Evolutionary conservation across 495 filamentous ascomycete genomes (phyloP), one percentile per base, ranked within the genome.

Genomic region (Amniculicola lignicola): DNA sequence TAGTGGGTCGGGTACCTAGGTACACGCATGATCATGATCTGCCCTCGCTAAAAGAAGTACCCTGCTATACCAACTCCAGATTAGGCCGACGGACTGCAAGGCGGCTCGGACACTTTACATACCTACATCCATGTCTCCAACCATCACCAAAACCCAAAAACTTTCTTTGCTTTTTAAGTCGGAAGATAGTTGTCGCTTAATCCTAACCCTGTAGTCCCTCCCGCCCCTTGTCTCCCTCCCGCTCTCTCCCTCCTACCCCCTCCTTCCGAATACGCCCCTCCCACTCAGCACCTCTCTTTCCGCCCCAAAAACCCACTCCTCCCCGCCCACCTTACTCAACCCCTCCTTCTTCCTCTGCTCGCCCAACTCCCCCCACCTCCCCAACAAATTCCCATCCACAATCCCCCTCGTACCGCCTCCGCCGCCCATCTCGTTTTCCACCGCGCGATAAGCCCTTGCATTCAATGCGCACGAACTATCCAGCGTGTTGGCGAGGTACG

Each of bases 391-490:
- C 5, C 82, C 83, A 70, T 86, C 85, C n/a, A 86, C 59, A 52
- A 85, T 75, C 0, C 82, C 82, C 35, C 81, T 71, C 28, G 15
- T 69, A 65, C 1, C 81, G 75, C 48, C 82, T 74, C 6, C 83
- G 29, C 50, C 44, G 1, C 41, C 57, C 4, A 50, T 1, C 73
- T 59, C 75, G 77, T 37, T 59, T 69, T 28, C 80, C 63, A 46
- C 79, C 70, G 75, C 71, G 1, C 93, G 81, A 69, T 90, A 87
- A 0, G 80, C 86, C 25, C 85, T 81, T 0, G 90, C 87, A 66
- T 98, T 97, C 37, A 96, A 72, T 0, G 88, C 90, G 3, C 82
- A 85, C 0, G 84, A 69, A 63, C 89, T 86, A 41, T 88, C 85
- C 10, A 96, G 79, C 0, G 83, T 79, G 52, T 81, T 88, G 6